Percentiles rank a stretch among this genome's conserved stretches.
Conservation (phyloP, 805 yeast species). For the Myxozyma lipomycoides region DNA sequence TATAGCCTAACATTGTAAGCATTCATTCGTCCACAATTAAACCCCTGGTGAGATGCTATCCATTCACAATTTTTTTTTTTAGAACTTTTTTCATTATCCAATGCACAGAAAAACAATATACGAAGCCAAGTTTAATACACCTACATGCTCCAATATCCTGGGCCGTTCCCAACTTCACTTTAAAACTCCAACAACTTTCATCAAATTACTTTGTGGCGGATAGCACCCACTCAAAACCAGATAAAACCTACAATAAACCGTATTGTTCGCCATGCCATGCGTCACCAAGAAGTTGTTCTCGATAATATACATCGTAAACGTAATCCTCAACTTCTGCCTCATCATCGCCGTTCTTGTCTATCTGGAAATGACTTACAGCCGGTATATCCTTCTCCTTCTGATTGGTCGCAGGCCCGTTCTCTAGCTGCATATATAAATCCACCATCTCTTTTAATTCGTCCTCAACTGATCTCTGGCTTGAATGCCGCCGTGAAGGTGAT, state of each 20-base stretch:
- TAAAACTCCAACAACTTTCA: no score
- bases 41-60: no score
- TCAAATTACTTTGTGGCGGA: no score
- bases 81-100: no score
- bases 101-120: no score
- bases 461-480: constrained; percentile 8
- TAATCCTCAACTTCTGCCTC: constrained; percentile 54
- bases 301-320: constrained; percentile 85
- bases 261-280: constrained; percentile 28
- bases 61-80: no score
- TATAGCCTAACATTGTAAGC: constrained; percentile 13
- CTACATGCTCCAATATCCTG: no score
- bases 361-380: not conserved
- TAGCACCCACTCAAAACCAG: not conserved
- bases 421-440: constrained; percentile 21
- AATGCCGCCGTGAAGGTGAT: not conserved
- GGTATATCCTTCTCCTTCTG: not conserved
- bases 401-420: constrained; percentile 3
- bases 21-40: not conserved
- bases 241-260: constrained; percentile 26
- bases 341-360: not conserved
- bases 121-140: no score
- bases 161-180: no score
- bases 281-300: constrained; percentile 45
- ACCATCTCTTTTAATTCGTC: constrained; percentile 28